Evolutionary conservation across 495 filamentous ascomycete genomes (phyloP).

Genomic region (Lasiosphaeria hispida): DNA sequence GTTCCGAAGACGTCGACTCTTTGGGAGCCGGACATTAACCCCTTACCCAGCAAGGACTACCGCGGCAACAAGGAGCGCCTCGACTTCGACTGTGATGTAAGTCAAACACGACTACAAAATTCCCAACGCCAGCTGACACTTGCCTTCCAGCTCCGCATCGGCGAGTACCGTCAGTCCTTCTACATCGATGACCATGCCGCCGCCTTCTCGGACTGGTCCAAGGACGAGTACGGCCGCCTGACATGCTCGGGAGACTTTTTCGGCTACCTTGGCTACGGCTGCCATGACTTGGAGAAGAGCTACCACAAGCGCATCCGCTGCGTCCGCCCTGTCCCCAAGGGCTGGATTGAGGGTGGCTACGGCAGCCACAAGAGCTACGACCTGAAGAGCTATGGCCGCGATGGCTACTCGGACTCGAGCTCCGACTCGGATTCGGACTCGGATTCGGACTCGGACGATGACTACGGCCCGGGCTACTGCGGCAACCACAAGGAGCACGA

Average conservation of each 20-base stretch:
- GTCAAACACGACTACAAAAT: neutral
- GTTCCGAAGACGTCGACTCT: no score
- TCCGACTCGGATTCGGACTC: conserved; percentile 5
- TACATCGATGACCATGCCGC: conserved; percentile 14
- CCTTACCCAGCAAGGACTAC: conserved; percentile 1
- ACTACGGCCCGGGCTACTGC: neutral
- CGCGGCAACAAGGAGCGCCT: conserved; percentile 17
- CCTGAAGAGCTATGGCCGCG: neutral
- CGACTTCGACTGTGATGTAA: conserved; percentile 21
- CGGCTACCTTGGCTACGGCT: conserved; percentile 19
- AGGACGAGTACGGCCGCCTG: conserved; percentile 13
- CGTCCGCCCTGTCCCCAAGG: conserved; percentile 19
- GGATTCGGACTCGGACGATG: conserved; percentile 12
- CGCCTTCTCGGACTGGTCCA: conserved; percentile 15
- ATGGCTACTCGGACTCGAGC: neutral
- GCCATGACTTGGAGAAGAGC: conserved; percentile 17
- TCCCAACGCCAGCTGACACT: neutral
- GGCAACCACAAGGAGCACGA: neutral
- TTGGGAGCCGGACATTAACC: neutral
- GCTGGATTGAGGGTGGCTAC: conserved; percentile 13
- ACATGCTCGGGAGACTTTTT: conserved; percentile 19
- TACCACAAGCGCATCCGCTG: conserved; percentile 16
- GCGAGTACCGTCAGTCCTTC: conserved; percentile 18
- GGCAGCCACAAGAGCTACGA: neutral
- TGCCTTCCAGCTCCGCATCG: conserved; percentile 2